Evolutionary conservation across 2,329 filamentous ascomycete species (phyloP).

Genomic region (Colletotrichum sp.): DNA sequence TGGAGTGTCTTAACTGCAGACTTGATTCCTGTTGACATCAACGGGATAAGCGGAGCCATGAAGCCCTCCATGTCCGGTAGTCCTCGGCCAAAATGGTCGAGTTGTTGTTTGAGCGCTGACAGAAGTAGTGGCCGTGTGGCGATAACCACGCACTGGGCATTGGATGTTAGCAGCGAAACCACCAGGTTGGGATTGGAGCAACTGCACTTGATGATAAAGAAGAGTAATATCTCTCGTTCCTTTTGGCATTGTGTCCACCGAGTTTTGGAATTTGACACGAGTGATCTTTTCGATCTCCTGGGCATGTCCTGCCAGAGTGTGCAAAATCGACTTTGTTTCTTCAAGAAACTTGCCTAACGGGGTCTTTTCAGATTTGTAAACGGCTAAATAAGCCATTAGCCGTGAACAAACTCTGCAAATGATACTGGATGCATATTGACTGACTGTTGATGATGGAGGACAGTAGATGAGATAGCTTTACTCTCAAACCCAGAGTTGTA

Average conservation of each 20-base stretch:
- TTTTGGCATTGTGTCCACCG: slow-evolving; percentile 34
- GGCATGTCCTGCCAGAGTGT: slow-evolving; percentile 39
- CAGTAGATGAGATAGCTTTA: slow-evolving; percentile 37
- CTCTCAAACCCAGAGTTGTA: slow-evolving; percentile 36
- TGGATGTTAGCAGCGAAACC: not conserved
- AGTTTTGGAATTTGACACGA: slow-evolving; percentile 34
- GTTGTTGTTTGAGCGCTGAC: slow-evolving; percentile 40
- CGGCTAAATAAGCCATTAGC: slow-evolving; percentile 24
- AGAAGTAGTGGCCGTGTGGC: slow-evolving; percentile 43
- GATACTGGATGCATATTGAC: not conserved
- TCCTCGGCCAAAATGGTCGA: slow-evolving; percentile 29
- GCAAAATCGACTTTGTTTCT: slow-evolving; percentile 37
- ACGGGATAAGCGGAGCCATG: slow-evolving; percentile 29
- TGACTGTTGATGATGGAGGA: slow-evolving; percentile 40
- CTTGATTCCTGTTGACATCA: slow-evolving; percentile 45
- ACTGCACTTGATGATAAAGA: slow-evolving; percentile 41
- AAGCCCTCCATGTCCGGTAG: slow-evolving; percentile 36
- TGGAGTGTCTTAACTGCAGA: slow-evolving; percentile 44
- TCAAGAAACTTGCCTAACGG: slow-evolving; percentile 36
- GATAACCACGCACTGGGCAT: slow-evolving; percentile 40
- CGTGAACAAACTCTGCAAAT: fast-evolving
- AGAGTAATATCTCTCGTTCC: slow-evolving; percentile 41
- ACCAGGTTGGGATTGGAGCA: not conserved
- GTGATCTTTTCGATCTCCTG: slow-evolving; percentile 43
- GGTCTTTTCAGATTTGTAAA: slow-evolving; percentile 40